A percentile compares a stretch with the other conserved stretches of the same genome.
These are phyloP conservation scores for Jatropha multifida DNA, from an alignment of 441 rosid species.

Conservation along the genomic window DNA sequence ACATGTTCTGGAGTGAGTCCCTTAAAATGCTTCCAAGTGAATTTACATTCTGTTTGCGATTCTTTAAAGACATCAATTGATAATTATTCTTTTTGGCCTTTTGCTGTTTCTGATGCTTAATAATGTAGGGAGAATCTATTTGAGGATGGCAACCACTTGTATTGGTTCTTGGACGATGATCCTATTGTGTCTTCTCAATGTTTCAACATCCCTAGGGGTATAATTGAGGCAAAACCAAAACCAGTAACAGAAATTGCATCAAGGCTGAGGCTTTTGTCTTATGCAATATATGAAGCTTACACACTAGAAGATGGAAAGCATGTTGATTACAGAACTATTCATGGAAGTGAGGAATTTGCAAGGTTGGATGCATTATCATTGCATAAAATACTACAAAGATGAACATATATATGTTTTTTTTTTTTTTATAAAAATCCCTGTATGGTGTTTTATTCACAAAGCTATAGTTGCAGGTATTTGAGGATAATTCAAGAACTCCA, in stretches of 20 bases:
- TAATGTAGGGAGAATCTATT: slow-evolving; percentile 68
- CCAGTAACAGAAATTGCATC: slow-evolving; percentile 64
- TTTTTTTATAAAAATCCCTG: too few species aligned
- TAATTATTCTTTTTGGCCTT: slow-evolving; percentile 10
- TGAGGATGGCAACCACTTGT: slow-evolving; percentile 80
- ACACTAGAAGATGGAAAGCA: slow-evolving; percentile 75
- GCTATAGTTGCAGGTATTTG: slow-evolving; percentile 48
- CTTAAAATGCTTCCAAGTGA: slow-evolving; percentile 1
- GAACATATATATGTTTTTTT: slow-evolving; percentile 3
- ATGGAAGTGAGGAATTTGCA: slow-evolving; percentile 95
- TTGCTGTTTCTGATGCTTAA: slow-evolving; percentile 23
- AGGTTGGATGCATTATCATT: slow-evolving; percentile 46
- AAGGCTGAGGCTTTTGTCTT: slow-evolving; percentile 63
- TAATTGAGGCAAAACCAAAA: slow-evolving; percentile 71
- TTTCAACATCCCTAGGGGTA: slow-evolving; percentile 78
- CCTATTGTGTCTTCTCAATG: slow-evolving; percentile 75
- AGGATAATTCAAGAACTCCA: slow-evolving; percentile 82
- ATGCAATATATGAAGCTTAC: slow-evolving; percentile 75
- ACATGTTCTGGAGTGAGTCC: slow-evolving; percentile 74
- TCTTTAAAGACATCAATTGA: slow-evolving; percentile 12
- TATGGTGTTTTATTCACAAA: slow-evolving; percentile 2
- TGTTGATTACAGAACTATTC: slow-evolving; percentile 80
- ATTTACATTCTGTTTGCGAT: slow-evolving; percentile 14
- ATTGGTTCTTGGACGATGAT: slow-evolving; percentile 76
- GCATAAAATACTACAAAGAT: background rate